Evolutionary conservation across 2,329 filamentous ascomycete genomes (phyloP).

Genomic region (Stemphylium vesicarium): DNA sequence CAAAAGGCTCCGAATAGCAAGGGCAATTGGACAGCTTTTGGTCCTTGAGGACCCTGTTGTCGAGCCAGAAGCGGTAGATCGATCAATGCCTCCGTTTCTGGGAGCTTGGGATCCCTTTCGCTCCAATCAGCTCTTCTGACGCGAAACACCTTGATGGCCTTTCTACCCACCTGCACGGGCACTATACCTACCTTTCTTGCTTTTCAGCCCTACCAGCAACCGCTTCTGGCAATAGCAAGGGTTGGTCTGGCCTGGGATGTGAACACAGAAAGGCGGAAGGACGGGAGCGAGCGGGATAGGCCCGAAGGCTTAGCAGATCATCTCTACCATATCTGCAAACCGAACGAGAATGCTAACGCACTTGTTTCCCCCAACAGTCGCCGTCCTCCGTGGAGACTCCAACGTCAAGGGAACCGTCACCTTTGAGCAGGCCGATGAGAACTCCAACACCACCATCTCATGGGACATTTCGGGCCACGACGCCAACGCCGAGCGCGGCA

Average conservation of each 20-base stretch:
- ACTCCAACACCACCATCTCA: constrained; percentile 79
- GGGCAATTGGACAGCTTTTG: constrained; percentile 27
- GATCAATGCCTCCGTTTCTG: background rate
- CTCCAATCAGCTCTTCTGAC: constrained; percentile 33
- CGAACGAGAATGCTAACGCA: constrained; percentile 7
- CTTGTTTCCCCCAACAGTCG: constrained; percentile 64
- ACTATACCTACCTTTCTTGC: background rate
- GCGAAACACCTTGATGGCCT: constrained; percentile 40
- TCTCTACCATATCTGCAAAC: background rate
- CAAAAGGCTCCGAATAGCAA: constrained; percentile 8
- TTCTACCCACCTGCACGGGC: constrained; percentile 3
- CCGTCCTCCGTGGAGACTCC: constrained; percentile 96
- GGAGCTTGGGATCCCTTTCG: constrained; percentile 4
- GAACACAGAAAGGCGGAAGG: background rate
- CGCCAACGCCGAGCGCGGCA: constrained; percentile 92
- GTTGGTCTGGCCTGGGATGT: background rate
- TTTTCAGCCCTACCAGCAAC: background rate
- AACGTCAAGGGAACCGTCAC: constrained; percentile 91
- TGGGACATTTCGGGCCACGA: constrained; percentile 95
- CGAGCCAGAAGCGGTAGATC: constrained; percentile 10
- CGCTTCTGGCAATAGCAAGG: background rate
- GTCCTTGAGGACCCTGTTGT: constrained; percentile 35
- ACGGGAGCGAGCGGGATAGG: background rate
- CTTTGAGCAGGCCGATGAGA: constrained; percentile 92
- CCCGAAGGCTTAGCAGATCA: background rate